phyloP scores from a whole-genome alignment of 345 rosid genomes.

The Diplotaxis tenuifolia region DNA sequence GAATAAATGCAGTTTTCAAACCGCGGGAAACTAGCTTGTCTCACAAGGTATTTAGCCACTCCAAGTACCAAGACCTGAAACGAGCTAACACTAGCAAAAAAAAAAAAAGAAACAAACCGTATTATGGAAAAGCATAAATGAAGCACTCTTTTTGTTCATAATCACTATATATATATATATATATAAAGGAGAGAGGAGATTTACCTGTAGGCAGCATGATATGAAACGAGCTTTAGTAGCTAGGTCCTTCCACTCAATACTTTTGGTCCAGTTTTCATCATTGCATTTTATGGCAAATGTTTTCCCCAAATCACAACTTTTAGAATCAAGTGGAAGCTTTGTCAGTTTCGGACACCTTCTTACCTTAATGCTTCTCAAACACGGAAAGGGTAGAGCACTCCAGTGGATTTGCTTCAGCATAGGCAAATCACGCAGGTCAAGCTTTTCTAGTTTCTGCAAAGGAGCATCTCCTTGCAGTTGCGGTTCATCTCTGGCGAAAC shows the following conservation, averaged over 20 bases:
- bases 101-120: no score
- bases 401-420: background rate
- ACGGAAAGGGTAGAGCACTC: background rate
- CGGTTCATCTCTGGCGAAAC: no score
- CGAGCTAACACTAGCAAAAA: background rate
- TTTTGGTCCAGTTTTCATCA: background rate
- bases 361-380: background rate
- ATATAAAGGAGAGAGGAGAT: background rate
- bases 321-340: background rate
- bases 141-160: background rate
- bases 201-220: background rate
- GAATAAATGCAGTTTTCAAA: background rate
- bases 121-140: background rate
- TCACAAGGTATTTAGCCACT: background rate
- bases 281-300: background rate
- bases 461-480: background rate
- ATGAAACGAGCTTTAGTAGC: background rate
- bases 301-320: background rate
- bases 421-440: background rate
- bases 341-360: background rate
- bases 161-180: background rate
- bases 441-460: background rate
- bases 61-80: background rate
- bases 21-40: background rate
- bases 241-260: background rate